phyloP scores from a whole-genome alignment of 2,329 filamentous ascomycete genomes.

The Phialophora tarda region DNA sequence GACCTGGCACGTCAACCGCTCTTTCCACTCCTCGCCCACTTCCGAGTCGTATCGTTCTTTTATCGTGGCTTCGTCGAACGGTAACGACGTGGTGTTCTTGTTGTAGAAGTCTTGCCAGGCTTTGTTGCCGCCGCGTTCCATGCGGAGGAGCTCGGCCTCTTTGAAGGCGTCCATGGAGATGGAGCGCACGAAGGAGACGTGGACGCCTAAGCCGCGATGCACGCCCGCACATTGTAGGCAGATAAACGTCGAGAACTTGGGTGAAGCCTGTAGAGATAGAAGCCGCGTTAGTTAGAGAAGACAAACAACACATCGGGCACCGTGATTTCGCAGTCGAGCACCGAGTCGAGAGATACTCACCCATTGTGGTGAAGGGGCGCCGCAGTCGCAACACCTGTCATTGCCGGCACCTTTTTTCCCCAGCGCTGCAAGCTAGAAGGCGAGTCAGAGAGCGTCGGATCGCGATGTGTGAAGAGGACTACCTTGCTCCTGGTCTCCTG shows the following conservation, averaged over 20 bases:
- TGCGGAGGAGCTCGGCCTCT: conserved; percentile 85
- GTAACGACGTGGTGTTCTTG: conserved; percentile 68
- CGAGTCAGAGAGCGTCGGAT: conserved; percentile 5
- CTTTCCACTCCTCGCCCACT: conserved; percentile 94
- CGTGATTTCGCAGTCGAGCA: not conserved
- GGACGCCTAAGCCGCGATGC: conserved; percentile 91
- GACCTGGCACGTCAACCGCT: conserved; percentile 82
- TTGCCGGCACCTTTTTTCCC: conserved; percentile 84
- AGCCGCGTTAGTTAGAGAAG: conserved; percentile 7
- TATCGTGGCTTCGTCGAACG: conserved; percentile 87
- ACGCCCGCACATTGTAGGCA: conserved; percentile 94
- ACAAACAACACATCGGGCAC: conserved; percentile 17
- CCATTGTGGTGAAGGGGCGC: conserved; percentile 96
- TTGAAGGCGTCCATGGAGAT: conserved; percentile 99
- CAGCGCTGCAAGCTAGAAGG: conserved; percentile 77
- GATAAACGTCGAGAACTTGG: conserved; percentile 98
- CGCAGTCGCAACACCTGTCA: conserved; percentile 91
- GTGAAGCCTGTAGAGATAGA: conserved; percentile 63
- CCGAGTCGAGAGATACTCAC: conserved; percentile 56
- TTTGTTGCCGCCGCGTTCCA: conserved; percentile 90
- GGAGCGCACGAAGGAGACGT: conserved; percentile 96
- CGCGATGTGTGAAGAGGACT: conserved; percentile 38
- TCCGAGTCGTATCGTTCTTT: conserved; percentile 88
- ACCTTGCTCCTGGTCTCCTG: conserved; percentile 97
- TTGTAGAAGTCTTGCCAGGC: conserved; percentile 89